Conservation (phyloP, 495 filamentous ascomycete genomes). For the Neurospora discreta region DNA sequence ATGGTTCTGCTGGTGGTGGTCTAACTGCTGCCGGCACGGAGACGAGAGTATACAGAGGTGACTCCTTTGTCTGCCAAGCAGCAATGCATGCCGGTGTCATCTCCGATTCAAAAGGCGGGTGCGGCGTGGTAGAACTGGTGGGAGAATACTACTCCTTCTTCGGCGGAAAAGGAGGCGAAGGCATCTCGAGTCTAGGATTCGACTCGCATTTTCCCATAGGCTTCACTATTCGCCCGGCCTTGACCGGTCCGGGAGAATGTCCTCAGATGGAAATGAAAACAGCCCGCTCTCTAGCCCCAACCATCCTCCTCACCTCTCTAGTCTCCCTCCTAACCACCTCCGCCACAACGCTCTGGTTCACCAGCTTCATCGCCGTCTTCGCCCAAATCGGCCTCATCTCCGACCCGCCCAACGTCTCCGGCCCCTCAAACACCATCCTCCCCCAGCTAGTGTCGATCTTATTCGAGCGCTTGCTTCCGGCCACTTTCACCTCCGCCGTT, state of each 20-base stretch:
- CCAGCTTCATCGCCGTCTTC: slow-evolving; percentile 59
- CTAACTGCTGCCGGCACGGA: slow-evolving; percentile 12
- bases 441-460: slow-evolving; percentile 51
- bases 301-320: slow-evolving; percentile 49
- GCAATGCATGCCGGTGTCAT: slow-evolving; percentile 55
- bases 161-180: slow-evolving; percentile 40
- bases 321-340: slow-evolving; percentile 63
- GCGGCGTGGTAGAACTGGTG: slow-evolving; percentile 45
- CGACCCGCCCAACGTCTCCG: slow-evolving; percentile 46
- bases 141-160: slow-evolving; percentile 55
- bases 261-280: not conserved
- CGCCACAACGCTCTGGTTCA: slow-evolving; percentile 57
- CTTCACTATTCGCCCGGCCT: slow-evolving; percentile 45
- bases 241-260: not conserved
- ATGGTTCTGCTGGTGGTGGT: no score
- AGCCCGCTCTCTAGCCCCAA: slow-evolving; percentile 43
- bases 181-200: slow-evolving; percentile 57
- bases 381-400: slow-evolving; percentile 69
- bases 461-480: slow-evolving; percentile 63
- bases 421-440: slow-evolving; percentile 31
- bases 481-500: slow-evolving; percentile 63
- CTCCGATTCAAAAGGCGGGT: slow-evolving; percentile 58
- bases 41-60: slow-evolving; percentile 50
- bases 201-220: slow-evolving; percentile 69
- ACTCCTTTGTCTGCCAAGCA: slow-evolving; percentile 52